A percentile compares a stretch with the other conserved stretches of the same genome.
Conservation (phyloP, 495 filamentous ascomycete genomes). For the Rusavskia elegans region DNA sequence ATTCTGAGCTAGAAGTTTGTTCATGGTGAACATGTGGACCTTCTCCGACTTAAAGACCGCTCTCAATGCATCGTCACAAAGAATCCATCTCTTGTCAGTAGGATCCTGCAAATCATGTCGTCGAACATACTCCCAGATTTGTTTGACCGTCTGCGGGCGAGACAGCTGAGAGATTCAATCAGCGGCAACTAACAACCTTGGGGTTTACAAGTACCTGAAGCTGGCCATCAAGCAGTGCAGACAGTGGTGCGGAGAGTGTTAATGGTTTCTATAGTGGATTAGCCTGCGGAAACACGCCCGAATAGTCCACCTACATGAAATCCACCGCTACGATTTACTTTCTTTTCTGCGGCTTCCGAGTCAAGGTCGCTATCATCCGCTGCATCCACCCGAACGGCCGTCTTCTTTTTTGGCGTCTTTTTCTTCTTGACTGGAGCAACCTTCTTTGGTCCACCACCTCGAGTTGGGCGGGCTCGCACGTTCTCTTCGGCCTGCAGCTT, state of each 20-base stretch:
- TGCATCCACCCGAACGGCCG: constrained; percentile 64
- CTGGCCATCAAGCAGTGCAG: constrained; percentile 46
- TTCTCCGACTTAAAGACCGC: constrained; percentile 79
- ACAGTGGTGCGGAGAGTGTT: constrained; percentile 47
- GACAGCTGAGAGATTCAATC: constrained; percentile 44
- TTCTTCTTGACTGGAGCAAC: constrained; percentile 46
- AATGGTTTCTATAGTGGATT: constrained; percentile 40
- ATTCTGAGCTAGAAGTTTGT: constrained; percentile 58
- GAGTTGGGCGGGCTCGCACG: constrained; percentile 50
- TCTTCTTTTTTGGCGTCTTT: constrained; percentile 37
- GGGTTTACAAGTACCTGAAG: constrained; percentile 29
- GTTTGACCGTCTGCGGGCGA: constrained; percentile 87
- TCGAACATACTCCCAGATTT: constrained; percentile 88
- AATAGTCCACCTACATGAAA: constrained; percentile 41
- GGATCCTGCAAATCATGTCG: constrained; percentile 78
- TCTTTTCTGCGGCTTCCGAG: constrained; percentile 43
- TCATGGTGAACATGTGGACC: constrained; percentile 98
- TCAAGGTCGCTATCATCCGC: constrained; percentile 54
- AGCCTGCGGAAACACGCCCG: not conserved
- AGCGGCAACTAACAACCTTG: not conserved
- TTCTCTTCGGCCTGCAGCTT: constrained; percentile 89
- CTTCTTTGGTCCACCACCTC: constrained; percentile 43
- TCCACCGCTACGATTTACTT: constrained; percentile 45
- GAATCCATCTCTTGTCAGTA: constrained; percentile 75
- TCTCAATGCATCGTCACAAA: constrained; percentile 79